These are phyloP conservation scores for Colletotrichum spaethianum DNA, from an alignment of 2,329 filamentous ascomycete genomes.

Conservation along the genomic window DNA sequence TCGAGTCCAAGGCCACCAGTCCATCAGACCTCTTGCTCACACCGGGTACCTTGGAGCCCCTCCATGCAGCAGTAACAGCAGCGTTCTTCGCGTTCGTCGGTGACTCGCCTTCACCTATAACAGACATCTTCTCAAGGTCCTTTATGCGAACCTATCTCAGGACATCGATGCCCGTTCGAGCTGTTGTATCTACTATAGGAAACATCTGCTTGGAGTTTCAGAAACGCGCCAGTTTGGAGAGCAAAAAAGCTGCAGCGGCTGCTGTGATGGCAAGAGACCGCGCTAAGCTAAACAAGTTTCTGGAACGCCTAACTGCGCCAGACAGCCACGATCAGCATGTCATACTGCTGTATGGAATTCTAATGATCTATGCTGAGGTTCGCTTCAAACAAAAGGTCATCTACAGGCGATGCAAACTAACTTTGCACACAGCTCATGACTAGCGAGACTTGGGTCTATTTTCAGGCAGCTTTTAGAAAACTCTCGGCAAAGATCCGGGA, in stretches of 20 bases:
- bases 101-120: conserved; percentile 26
- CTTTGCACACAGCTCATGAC: conserved; percentile 9
- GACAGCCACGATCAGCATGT: conserved; percentile 23
- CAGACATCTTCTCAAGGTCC: conserved; percentile 28
- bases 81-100: conserved; percentile 35
- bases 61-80: conserved; percentile 3
- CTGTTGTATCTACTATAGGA: conserved; percentile 16
- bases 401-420: background rate
- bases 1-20: conserved; percentile 10
- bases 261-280: conserved; percentile 10
- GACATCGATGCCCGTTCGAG: conserved; percentile 17
- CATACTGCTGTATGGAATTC: conserved; percentile 21
- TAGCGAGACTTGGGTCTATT: conserved; percentile 19
- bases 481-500: conserved; percentile 13
- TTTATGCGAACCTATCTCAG: conserved; percentile 26
- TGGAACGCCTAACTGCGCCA: conserved; percentile 18
- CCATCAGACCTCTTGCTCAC: background rate
- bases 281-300: background rate
- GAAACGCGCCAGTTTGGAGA: background rate
- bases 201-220: conserved; percentile 11
- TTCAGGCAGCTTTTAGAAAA: background rate
- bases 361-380: conserved; percentile 25
- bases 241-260: conserved; percentile 7
- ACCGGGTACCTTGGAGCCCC: background rate
- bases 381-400: too few species aligned